Base-by-base conservation (phyloP, 495 filamentous ascomycete species). In the Eremomyces bilateralis region DNA sequence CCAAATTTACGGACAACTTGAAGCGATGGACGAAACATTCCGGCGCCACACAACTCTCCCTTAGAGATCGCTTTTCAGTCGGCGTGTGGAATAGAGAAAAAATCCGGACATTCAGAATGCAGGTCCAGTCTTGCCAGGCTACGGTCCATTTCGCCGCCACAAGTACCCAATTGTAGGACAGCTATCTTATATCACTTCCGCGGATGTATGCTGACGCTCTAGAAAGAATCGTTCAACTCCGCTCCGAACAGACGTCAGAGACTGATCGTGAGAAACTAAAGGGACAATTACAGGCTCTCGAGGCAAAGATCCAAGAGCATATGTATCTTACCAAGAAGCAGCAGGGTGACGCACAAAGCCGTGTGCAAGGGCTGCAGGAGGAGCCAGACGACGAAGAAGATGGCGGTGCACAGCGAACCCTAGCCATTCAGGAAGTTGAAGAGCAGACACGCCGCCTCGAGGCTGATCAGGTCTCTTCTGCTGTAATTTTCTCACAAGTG, bases 21-120 rank as follows among this genome's bases (percentile, higher is more conserved):
- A 12, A 37, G 8, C 24, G 16, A 19, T 37, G 35, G 35, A 37
- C 35, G 35, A 37, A 33, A 37, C 35, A 37, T 11, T 37, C 35
- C 8, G 31, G 10, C 21, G 8, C 4, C 12, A 8, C 20, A 31
- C 31, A 37, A 33, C 35, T 37, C 8, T 37, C 35, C 4, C 20
- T 37, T 8, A 4, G 35, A 34, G 35, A 37, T 37, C 35, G 21
- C 15, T 33, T 37, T 4, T 34, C 16, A 11, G 25, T 37, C 4
- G 35, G 35, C 16, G 24, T 37, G 16, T 37, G 35, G 35, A 4
- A 37, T 25, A 34, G 20, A 15, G 35, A 37, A 19, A 37, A 37
- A 20, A 37, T 37, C 25, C 24, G 35, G 6, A 37, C 35, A 4
- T 15, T 37, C 8, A 30, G 16, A 4, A 37, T 17, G 16, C 30